Conservation (phyloP, 768 basidiomycete species). For the Tulasnella sp. region DNA sequence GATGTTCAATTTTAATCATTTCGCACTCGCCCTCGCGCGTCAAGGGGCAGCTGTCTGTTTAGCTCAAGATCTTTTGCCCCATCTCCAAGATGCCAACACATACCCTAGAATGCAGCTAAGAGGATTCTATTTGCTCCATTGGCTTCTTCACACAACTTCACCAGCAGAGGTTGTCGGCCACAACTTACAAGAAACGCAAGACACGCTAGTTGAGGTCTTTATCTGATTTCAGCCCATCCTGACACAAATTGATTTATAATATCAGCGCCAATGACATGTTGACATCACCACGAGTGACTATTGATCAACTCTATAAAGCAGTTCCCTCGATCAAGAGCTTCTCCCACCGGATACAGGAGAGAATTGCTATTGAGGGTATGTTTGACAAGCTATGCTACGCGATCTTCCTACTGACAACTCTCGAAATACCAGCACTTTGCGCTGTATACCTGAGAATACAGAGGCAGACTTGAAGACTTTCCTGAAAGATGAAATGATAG, state of each 20-base stretch:
- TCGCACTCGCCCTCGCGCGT: no score
- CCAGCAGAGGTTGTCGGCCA: slow-evolving; percentile 22
- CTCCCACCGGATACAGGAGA: slow-evolving; percentile 39
- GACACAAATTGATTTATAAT: background rate
- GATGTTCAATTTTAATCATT: no score
- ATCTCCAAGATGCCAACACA: no score
- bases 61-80: no score
- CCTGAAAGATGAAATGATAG: slow-evolving; percentile 58
- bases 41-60: no score
- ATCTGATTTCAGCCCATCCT: no score
- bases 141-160: slow-evolving; percentile 53
- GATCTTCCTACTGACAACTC: background rate
- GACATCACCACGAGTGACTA: slow-evolving; percentile 40
- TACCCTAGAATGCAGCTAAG: slow-evolving; percentile 75
- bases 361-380: slow-evolving; percentile 62
- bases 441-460: slow-evolving; percentile 48
- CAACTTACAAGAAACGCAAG: background rate
- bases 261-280: slow-evolving; percentile 65
- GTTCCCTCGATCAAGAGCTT: slow-evolving; percentile 41
- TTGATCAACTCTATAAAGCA: slow-evolving; percentile 30
- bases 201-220: no score
- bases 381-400: background rate
- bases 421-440: slow-evolving; percentile 20
- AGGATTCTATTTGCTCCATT: slow-evolving; percentile 77
- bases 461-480: slow-evolving; percentile 61